Percentiles rank a stretch among this genome's conserved stretches.
These are phyloP conservation scores for Trichophaea hybrida DNA, from an alignment of 2,329 filamentous ascomycete genomes.

Conservation along the genomic window DNA sequence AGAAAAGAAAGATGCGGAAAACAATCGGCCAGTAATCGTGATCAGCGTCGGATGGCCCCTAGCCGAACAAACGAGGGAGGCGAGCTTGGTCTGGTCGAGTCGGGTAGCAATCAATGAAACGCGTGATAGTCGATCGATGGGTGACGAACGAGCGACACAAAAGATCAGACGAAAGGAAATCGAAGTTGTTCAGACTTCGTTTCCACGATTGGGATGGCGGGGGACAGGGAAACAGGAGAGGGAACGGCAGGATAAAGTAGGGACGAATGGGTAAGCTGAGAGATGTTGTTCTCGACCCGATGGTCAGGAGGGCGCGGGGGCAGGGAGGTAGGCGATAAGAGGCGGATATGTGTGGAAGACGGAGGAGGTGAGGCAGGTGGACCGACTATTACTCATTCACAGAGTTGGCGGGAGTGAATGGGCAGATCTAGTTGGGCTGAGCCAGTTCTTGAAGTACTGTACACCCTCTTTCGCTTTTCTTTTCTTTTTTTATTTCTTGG, in stretches of 20 bases:
- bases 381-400: neutral
- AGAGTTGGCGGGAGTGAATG: neutral
- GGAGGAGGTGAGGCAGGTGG: neutral
- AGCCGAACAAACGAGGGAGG: neutral
- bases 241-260: neutral
- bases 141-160: neutral
- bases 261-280: neutral
- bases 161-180: slow-evolving; percentile 4
- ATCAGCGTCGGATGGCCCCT: neutral
- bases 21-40: neutral
- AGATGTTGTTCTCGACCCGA: neutral
- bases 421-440: neutral
- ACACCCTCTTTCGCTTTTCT: neutral
- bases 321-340: neutral
- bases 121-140: neutral
- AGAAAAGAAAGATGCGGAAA: neutral
- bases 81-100: neutral
- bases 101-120: neutral
- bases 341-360: neutral
- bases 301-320: neutral
- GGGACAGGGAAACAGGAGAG: neutral
- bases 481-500: neutral
- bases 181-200: neutral
- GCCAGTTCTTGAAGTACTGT: neutral
- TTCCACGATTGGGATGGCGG: neutral